Evolutionary conservation across 108 stramenopile species (phyloP), one percentile per base, ranked within the genome.

Genomic region (Heterococcus sp.): DNA sequence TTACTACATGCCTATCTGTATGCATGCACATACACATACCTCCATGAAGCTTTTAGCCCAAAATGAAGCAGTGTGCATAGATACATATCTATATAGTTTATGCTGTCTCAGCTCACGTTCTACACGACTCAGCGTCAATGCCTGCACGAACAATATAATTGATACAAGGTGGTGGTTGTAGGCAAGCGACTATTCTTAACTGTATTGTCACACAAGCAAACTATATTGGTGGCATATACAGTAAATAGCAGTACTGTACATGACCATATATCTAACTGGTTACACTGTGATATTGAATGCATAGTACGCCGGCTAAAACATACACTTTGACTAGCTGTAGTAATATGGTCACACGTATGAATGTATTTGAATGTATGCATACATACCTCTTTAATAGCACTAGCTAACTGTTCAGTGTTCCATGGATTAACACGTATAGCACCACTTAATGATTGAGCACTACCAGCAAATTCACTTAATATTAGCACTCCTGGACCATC

Each of bases 31-130:
- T 58, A 21, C 21, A 58, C 46, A 58, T 58, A 58, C 46, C 46
- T 58, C 3, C 58, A 86, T 76, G 82, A 84, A 84, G 38, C 64
- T 66, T 58, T 83, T 83, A 11, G 85, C 85, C 85, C 85, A 86
- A 67, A 75, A 86, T 14, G 75, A 64, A 31, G 85, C 85, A 65
- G 83, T 86, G 77, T 86, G 69, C 46, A 66, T 63, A 39, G 64
- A 38, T 29, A 86, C 85, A 37, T 86, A 86, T 28, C 85, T 76
- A 32, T 73, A 73, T 5, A 86, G 85, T 83, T 86, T 86, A 38
- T 78, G 76, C 76, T 84, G 83, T 72, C 83, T 68, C 2, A 86
- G 76, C 68, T 86, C 82, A 31, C 76, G 32, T 73, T 85, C 84
- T 27, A 72, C 76, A 1, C 76, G 76, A 38, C 71, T 77, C 26